Evolutionary conservation across 148 eudicot species (phyloP).

Genomic region (Dysphania ambrosioides): DNA sequence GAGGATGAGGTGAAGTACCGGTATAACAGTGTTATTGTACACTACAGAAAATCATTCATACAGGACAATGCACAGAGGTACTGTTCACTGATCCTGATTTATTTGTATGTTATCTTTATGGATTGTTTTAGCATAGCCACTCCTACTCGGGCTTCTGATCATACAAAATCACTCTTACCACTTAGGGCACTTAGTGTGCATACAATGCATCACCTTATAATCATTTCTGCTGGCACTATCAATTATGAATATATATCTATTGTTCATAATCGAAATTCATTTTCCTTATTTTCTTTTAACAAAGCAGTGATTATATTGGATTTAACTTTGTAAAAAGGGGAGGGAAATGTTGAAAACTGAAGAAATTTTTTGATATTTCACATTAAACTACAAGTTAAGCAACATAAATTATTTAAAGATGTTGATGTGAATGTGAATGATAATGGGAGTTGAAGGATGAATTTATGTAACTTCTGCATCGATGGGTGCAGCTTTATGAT

Average conservation of each 20-base stretch:
- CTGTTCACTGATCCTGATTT: background rate
- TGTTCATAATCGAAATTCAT: background rate
- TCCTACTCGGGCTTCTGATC: background rate
- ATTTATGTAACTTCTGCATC: background rate
- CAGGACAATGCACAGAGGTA: constrained; percentile 98
- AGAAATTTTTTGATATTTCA: too few species aligned
- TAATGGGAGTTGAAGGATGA: background rate
- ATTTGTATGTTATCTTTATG: background rate
- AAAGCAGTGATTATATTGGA: too few species aligned
- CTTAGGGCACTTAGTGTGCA: too few species aligned
- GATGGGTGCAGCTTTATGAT: background rate
- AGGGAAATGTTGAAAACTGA: too few species aligned
- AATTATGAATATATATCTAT: background rate
- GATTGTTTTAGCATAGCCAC: background rate
- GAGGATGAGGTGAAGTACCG: constrained; percentile 95
- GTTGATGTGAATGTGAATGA: too few species aligned
- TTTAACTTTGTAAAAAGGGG: too few species aligned
- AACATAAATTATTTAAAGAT: background rate
- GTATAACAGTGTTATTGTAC: constrained; percentile 76
- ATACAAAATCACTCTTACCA: background rate
- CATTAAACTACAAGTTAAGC: background rate
- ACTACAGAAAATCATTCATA: constrained; percentile 86
- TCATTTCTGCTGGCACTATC: background rate
- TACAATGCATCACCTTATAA: background rate
- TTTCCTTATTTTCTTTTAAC: background rate